phyloP scores from a whole-genome alignment of 768 basidiomycete genomes.

The Rhodotorula kratochvilovae region DNA sequence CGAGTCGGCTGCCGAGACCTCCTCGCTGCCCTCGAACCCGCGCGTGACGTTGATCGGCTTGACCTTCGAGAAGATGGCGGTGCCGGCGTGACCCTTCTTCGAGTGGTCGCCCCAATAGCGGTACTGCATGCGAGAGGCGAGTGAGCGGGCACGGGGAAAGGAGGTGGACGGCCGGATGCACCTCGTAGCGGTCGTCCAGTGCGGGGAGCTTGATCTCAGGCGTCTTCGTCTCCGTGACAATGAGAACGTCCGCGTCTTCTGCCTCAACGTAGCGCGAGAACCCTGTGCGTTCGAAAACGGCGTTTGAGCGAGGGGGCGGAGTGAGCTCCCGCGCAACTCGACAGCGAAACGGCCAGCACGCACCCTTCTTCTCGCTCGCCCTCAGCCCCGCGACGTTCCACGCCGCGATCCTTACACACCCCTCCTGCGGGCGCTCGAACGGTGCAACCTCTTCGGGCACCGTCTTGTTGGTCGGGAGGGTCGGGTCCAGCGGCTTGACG shows the following conservation, averaged over 20 bases:
- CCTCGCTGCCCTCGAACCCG: constrained; percentile 59
- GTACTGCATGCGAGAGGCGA: constrained; percentile 3
- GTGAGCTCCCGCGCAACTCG: no score
- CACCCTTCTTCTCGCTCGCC: constrained; percentile 71
- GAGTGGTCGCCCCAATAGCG: constrained; percentile 42
- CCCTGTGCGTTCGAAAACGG: constrained; percentile 47
- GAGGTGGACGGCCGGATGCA: neutral
- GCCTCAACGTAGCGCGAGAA: constrained; percentile 77
- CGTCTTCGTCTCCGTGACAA: constrained; percentile 77
- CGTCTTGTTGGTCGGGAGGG: constrained; percentile 37
- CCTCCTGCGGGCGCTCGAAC: constrained; percentile 19
- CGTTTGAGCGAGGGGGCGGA: neutral
- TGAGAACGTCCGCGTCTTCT: constrained; percentile 76
- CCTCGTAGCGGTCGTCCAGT: constrained; percentile 26
- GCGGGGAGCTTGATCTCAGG: constrained; percentile 49
- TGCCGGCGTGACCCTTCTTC: constrained; percentile 78
- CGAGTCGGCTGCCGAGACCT: constrained; percentile 52
- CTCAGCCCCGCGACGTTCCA: constrained; percentile 80
- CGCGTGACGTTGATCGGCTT: constrained; percentile 64
- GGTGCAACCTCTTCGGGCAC: constrained; percentile 36
- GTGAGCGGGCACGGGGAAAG: no score
- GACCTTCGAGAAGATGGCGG: constrained; percentile 71
- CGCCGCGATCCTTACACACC: constrained; percentile 54
- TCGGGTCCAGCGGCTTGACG: constrained; percentile 38
- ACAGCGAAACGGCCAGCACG: neutral